Evolutionary conservation across 768 basidiomycete species (phyloP).

Genomic region (Tylopilus rubrobrunneus): DNA sequence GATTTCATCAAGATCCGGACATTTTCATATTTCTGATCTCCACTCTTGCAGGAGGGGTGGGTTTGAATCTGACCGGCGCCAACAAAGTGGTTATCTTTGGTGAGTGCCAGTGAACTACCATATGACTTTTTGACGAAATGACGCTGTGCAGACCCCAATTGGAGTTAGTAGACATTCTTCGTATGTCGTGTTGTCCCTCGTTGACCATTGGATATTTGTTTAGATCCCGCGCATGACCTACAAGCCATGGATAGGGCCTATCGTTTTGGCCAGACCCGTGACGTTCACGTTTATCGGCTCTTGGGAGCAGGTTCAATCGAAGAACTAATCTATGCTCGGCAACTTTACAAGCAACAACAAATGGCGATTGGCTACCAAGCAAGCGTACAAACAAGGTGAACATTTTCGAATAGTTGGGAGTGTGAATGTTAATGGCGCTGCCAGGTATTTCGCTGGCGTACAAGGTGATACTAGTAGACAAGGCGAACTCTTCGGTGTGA

Average conservation of each 20-base stretch:
- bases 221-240: conserved; percentile 93
- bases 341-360: conserved; percentile 91
- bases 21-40: conserved; percentile 85
- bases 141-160: conserved; percentile 70
- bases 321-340: conserved; percentile 83
- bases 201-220: background rate
- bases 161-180: conserved; percentile 64
- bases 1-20: conserved; percentile 70
- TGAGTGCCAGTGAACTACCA: conserved; percentile 28
- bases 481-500: conserved; percentile 82
- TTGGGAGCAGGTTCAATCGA: conserved; percentile 86
- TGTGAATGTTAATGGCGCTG: background rate
- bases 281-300: conserved; percentile 80
- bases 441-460: conserved; percentile 76
- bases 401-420: background rate
- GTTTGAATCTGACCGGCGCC: conserved; percentile 85
- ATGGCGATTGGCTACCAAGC: conserved; percentile 89
- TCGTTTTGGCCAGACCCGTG: conserved; percentile 81
- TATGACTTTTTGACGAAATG: background rate
- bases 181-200: background rate
- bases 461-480: conserved; percentile 71
- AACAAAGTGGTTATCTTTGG: conserved; percentile 94
- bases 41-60: conserved; percentile 88
- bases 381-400: conserved; percentile 74
- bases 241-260: conserved; percentile 90